These are phyloP conservation scores for Microcos paniculata DNA, from an alignment of 345 rosid species.

Conservation along the genomic window DNA sequence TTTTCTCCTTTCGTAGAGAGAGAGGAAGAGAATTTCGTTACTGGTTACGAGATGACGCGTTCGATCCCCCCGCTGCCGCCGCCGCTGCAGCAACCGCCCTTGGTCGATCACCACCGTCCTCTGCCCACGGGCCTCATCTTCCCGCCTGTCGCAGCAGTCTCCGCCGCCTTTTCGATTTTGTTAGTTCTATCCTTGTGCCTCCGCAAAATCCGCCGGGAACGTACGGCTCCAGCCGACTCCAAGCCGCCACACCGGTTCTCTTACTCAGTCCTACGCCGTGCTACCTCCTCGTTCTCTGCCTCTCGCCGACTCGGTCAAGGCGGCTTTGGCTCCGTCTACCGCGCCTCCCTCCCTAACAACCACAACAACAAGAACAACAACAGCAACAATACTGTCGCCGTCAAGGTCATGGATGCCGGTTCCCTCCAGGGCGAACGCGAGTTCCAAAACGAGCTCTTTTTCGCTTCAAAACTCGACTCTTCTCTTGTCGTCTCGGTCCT, in stretches of 20 bases:
- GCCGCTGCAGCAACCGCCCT: constrained; percentile 19
- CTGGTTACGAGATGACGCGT: constrained; percentile 35
- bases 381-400: constrained; percentile 46
- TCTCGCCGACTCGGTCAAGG: constrained; percentile 67
- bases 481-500: constrained; percentile 59
- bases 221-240: constrained; percentile 42
- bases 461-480: constrained; percentile 67
- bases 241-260: constrained; percentile 56
- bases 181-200: constrained; percentile 51
- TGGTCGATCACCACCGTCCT: constrained; percentile 19
- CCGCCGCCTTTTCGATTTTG: constrained; percentile 47
- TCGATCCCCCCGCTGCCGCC: constrained; percentile 29
- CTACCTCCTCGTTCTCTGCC: constrained; percentile 57
- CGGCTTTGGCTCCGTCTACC: constrained; percentile 85
- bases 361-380: background rate
- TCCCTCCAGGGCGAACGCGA: constrained; percentile 94
- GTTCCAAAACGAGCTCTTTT: constrained; percentile 86
- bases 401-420: constrained; percentile 90
- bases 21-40: background rate
- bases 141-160: constrained; percentile 32
- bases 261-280: constrained; percentile 53
- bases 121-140: constrained; percentile 23
- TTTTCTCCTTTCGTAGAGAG: background rate
- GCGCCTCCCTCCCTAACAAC: constrained; percentile 42
- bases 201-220: constrained; percentile 51